Evolutionary conservation across 495 filamentous ascomycete species (phyloP).

Genomic region (Aspergillus mulundensis): DNA sequence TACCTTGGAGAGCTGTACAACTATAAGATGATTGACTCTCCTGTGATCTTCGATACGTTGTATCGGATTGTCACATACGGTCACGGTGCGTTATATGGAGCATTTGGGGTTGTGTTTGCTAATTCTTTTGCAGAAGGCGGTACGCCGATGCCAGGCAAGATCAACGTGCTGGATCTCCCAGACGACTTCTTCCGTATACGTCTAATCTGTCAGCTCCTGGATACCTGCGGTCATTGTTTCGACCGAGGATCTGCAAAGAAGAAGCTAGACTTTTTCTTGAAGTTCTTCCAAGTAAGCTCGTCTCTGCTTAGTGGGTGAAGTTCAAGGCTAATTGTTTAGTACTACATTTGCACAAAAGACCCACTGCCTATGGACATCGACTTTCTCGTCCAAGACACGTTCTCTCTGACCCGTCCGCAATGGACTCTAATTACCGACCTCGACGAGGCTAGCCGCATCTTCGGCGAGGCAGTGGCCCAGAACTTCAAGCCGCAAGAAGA

Average conservation of each 20-base stretch:
- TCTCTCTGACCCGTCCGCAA: constrained; percentile 74
- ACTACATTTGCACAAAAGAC: constrained; percentile 94
- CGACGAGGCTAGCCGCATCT: constrained; percentile 78
- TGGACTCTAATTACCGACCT: constrained; percentile 81
- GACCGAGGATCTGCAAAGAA: constrained; percentile 90
- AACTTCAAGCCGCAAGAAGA: constrained; percentile 81
- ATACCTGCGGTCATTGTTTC: constrained; percentile 95
- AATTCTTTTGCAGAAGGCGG: constrained; percentile 53
- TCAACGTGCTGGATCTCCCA: constrained; percentile 73
- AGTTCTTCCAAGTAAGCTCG: constrained; percentile 74
- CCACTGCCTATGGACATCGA: constrained; percentile 94
- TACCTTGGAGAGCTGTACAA: constrained; percentile 97
- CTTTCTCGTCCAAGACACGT: constrained; percentile 93
- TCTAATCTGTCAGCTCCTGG: constrained; percentile 80
- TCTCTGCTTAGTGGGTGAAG: neutral
- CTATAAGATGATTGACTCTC: constrained; percentile 94
- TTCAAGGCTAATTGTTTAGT: constrained; percentile 41
- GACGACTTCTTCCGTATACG: constrained; percentile 97
- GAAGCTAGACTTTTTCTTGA: constrained; percentile 97
- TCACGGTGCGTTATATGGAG: constrained; percentile 52
- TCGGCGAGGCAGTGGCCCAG: constrained; percentile 80
- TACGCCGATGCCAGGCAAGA: constrained; percentile 69
- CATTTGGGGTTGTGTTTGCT: neutral
- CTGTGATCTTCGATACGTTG: constrained; percentile 90
- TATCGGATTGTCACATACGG: constrained; percentile 93